A percentile compares a stretch with the other conserved stretches of the same genome.
These are phyloP conservation scores for Pezicula carpinea DNA, from an alignment of 2,329 filamentous ascomycete species.

Conservation along the genomic window DNA sequence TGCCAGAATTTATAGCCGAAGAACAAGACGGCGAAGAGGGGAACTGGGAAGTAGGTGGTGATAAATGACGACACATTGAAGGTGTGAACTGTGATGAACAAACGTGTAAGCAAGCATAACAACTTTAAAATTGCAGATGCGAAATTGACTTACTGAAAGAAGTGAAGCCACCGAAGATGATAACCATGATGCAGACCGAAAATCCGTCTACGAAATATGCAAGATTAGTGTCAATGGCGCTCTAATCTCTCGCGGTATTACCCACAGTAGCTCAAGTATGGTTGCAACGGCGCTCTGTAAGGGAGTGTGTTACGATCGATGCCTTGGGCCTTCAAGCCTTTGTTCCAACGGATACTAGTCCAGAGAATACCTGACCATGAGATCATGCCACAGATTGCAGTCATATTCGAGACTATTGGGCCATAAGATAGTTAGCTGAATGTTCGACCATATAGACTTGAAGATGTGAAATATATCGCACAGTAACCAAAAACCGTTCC, in stretches of 20 bases:
- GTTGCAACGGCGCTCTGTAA: conserved; percentile 48
- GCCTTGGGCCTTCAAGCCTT: conserved; percentile 38
- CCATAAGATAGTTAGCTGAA: background rate
- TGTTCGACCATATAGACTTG: background rate
- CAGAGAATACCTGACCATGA: conserved; percentile 42
- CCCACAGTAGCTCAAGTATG: conserved; percentile 31
- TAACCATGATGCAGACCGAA: conserved; percentile 38
- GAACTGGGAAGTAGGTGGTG: conserved; percentile 38
- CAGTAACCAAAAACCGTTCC: conserved; percentile 49
- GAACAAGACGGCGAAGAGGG: conserved; percentile 72
- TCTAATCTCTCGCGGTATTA: background rate
- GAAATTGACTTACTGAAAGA: background rate
- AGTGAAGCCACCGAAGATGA: background rate
- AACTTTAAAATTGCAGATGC: background rate
- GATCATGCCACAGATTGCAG: conserved; percentile 41
- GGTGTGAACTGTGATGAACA: background rate
- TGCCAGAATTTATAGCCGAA: conserved; percentile 37
- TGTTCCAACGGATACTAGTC: conserved; percentile 49
- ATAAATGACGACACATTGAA: background rate
- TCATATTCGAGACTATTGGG: conserved; percentile 56
- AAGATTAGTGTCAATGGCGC: background rate
- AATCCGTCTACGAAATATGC: conserved; percentile 41
- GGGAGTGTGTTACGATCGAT: conserved; percentile 36
- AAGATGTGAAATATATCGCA: conserved; percentile 22
- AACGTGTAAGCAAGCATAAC: background rate